Evolutionary conservation across 1,139 yeast species (phyloP).

Genomic region (Blastobotrys apis): DNA sequence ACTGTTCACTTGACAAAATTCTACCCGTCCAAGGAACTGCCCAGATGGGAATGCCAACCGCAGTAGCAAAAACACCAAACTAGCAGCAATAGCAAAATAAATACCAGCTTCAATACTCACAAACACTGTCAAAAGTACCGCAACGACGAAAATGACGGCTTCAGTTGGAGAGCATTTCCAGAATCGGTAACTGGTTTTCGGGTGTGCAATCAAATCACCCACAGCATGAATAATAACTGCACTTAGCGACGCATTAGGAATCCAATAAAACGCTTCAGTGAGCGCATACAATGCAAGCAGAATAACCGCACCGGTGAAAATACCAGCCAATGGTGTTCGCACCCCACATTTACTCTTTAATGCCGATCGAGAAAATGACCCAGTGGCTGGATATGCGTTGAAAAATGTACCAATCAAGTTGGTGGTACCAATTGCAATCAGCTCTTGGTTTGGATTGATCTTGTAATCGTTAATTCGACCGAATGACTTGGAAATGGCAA

Average conservation of each 20-base stretch:
- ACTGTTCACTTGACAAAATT: conserved; percentile 39
- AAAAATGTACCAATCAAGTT: conserved; percentile 89
- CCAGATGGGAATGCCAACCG: conserved; percentile 80
- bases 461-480: conserved; percentile 91
- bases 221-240: conserved; percentile 97
- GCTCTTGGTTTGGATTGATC: conserved; percentile 88
- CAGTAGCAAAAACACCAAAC: conserved; percentile 68
- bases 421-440: conserved; percentile 89
- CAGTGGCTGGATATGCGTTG: conserved; percentile 93
- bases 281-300: conserved; percentile 79
- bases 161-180: conserved; percentile 78
- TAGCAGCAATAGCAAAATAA: conserved; percentile 84
- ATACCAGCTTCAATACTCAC: conserved; percentile 83
- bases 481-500: conserved; percentile 88
- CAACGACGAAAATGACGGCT: conserved; percentile 67
- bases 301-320: conserved; percentile 77
- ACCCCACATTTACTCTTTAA: conserved; percentile 94
- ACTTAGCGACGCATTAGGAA: conserved; percentile 81
- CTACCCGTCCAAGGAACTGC: conserved; percentile 71
- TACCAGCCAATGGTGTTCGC: conserved; percentile 89
- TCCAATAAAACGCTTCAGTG: conserved; percentile 78
- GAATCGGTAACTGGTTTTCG: conserved; percentile 65
- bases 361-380: conserved; percentile 93
- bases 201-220: conserved; percentile 74
- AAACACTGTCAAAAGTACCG: conserved; percentile 76